These are phyloP conservation scores for Acacia acuminata DNA, from an alignment of 306 rosid genomes.

Conservation along the genomic window DNA sequence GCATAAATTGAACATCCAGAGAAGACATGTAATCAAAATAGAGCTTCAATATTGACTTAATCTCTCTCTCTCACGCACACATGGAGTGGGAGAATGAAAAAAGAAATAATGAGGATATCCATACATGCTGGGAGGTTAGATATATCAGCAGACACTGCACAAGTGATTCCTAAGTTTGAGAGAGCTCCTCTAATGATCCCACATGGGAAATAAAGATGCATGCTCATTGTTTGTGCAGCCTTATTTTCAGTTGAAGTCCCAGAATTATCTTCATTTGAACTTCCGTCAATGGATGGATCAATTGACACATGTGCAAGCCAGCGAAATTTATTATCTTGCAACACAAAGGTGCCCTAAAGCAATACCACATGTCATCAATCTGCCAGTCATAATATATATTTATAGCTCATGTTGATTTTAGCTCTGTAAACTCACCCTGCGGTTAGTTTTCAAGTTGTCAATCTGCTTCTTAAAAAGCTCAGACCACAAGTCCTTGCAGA, in stretches of 20 bases:
- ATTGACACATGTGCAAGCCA: slow-evolving; percentile 88
- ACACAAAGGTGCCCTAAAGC: slow-evolving; percentile 89
- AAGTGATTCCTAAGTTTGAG: slow-evolving; percentile 92
- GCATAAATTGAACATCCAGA: slow-evolving; percentile 10
- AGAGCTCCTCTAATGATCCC: slow-evolving; percentile 98
- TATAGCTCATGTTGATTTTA: not conserved
- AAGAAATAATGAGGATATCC: slow-evolving; percentile 28
- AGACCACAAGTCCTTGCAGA: slow-evolving; percentile 98
- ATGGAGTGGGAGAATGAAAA: not conserved
- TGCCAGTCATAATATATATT: not conserved
- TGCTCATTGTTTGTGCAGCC: slow-evolving; percentile 72
- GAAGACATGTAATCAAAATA: slow-evolving; percentile 30
- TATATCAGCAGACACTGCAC: slow-evolving; percentile 93
- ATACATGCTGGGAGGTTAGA: slow-evolving; percentile 91
- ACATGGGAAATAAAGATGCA: slow-evolving; percentile 95
- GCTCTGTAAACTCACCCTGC: slow-evolving; percentile 56
- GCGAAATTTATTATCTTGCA: slow-evolving; percentile 88
- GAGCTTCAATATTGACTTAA: not conserved
- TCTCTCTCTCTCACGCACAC: not conserved
- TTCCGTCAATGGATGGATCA: slow-evolving; percentile 65
- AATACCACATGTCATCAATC: slow-evolving; percentile 21
- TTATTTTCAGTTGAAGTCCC: slow-evolving; percentile 56
- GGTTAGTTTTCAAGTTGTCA: slow-evolving; percentile 96
- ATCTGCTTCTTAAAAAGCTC: slow-evolving; percentile 98
- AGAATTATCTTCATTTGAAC: slow-evolving; percentile 52